Conservation (phyloP, 2,329 filamentous ascomycete genomes). For the Fusarium sp. region DNA sequence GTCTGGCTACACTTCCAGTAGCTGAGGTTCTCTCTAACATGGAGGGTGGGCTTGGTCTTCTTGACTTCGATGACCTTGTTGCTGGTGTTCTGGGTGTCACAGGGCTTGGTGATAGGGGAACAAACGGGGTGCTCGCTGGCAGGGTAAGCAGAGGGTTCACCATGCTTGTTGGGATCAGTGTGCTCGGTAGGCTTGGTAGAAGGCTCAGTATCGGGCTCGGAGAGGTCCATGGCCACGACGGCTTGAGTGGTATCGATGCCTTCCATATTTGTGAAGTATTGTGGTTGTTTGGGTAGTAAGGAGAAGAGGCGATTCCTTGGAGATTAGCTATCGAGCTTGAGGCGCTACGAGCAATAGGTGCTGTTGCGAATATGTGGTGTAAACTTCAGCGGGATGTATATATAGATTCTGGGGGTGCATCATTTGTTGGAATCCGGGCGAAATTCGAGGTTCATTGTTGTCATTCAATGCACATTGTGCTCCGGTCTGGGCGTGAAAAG, state of each 20-base stretch:
- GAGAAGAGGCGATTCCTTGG: background rate
- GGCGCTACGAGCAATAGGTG: background rate
- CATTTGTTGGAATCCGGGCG: background rate
- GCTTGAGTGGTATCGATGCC: constrained; percentile 9
- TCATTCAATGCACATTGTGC: constrained; percentile 2
- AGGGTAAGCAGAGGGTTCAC: background rate
- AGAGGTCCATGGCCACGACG: constrained; percentile 15
- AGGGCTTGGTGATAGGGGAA: background rate
- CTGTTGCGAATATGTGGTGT: background rate
- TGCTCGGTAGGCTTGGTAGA: background rate
- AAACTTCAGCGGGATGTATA: background rate
- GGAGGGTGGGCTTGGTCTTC: constrained; percentile 15
- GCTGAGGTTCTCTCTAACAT: constrained; percentile 24
- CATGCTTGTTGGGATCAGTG: background rate
- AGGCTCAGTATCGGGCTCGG: constrained; percentile 7
- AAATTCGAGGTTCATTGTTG: constrained; percentile 11
- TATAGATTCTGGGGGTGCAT: constrained; percentile 4
- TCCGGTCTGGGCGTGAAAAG: constrained; percentile 9
- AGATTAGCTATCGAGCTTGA: background rate
- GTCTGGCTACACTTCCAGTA: constrained; percentile 35
- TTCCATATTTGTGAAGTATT: constrained; percentile 11
- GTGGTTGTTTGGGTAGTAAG: background rate
- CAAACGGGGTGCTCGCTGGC: background rate
- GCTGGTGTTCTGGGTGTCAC: background rate
- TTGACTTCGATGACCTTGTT: constrained; percentile 12